These are phyloP conservation scores for Vitis cinerea DNA, from an alignment of 164 flowering plant genomes.

Conservation along the genomic window DNA sequence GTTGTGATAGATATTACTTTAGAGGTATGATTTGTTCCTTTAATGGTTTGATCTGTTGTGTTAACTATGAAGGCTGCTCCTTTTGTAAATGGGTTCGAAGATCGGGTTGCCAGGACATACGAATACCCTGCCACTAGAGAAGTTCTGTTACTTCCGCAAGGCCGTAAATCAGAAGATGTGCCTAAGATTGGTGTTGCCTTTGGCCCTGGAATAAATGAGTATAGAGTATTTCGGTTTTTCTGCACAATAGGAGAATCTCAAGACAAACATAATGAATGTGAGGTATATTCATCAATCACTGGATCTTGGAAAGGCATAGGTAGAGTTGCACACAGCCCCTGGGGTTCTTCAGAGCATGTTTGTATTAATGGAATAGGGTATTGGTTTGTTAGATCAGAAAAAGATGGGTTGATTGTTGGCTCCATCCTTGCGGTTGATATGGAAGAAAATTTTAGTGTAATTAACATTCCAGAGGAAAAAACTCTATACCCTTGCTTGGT, in stretches of 20 bases:
- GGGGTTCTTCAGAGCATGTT: not conserved
- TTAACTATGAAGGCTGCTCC: not conserved
- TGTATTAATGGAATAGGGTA: slow-evolving; percentile 6
- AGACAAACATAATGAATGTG: not conserved
- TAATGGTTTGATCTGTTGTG: slow-evolving; percentile 18
- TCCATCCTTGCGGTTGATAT: not conserved
- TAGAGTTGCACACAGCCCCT: not conserved
- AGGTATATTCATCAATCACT: slow-evolving; percentile 9
- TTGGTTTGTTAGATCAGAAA: slow-evolving; percentile 4
- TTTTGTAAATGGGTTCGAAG: not conserved
- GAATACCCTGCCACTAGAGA: slow-evolving; percentile 17
- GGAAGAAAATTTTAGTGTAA: too few species aligned
- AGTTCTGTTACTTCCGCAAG: slow-evolving; percentile 15
- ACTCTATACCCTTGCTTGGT: too few species aligned
- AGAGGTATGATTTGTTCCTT: slow-evolving; percentile 7
- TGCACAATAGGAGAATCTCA: not conserved
- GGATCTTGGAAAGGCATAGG: slow-evolving; percentile 11
- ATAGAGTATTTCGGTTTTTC: slow-evolving; percentile 21
- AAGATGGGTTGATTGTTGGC: not conserved
- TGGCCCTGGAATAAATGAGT: slow-evolving; percentile 15
- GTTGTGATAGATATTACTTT: not conserved
- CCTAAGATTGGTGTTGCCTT: slow-evolving; percentile 16
- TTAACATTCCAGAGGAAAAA: too few species aligned
- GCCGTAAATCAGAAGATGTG: not conserved
- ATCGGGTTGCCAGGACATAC: not conserved